Evolutionary conservation across 2,329 filamentous ascomycete genomes (phyloP).

Genomic region (Bimuria novae-zelandiae): DNA sequence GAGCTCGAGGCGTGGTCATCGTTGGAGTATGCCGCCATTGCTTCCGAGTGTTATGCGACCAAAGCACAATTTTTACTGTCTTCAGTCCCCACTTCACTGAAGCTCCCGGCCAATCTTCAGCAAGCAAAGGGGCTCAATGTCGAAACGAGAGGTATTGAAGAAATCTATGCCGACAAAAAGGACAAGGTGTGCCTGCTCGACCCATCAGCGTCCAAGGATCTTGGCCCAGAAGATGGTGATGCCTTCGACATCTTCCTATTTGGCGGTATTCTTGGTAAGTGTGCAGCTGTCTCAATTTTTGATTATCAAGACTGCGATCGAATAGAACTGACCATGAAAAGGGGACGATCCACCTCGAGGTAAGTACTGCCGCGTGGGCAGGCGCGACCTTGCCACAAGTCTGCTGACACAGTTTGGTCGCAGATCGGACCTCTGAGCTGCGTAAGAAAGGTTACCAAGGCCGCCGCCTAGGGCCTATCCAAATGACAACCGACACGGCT

Average conservation of each 20-base stretch:
- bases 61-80: slow-evolving; percentile 78
- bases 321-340: slow-evolving; percentile 48
- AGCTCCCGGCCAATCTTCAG: slow-evolving; percentile 62
- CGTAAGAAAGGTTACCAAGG: slow-evolving; percentile 91
- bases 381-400: slow-evolving; percentile 10
- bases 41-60: slow-evolving; percentile 72
- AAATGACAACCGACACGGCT: slow-evolving; percentile 98
- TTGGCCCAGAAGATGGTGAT: slow-evolving; percentile 81
- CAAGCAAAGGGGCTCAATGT: slow-evolving; percentile 67
- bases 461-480: slow-evolving; percentile 83
- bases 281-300: slow-evolving; percentile 7
- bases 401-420: slow-evolving; percentile 26
- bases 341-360: slow-evolving; percentile 93
- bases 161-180: slow-evolving; percentile 74
- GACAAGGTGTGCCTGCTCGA: slow-evolving; percentile 85
- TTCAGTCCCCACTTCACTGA: slow-evolving; percentile 72
- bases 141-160: slow-evolving; percentile 79
- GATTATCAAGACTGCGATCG: neutral
- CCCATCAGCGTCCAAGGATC: slow-evolving; percentile 78
- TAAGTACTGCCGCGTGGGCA: slow-evolving; percentile 50
- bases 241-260: slow-evolving; percentile 91
- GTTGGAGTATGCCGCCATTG: slow-evolving; percentile 89
- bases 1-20: slow-evolving; percentile 94
- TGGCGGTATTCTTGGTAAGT: slow-evolving; percentile 86
- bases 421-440: slow-evolving; percentile 93